phyloP scores from a whole-genome alignment of 2,329 filamentous ascomycete species.

The Aureobasidium subglaciale region DNA sequence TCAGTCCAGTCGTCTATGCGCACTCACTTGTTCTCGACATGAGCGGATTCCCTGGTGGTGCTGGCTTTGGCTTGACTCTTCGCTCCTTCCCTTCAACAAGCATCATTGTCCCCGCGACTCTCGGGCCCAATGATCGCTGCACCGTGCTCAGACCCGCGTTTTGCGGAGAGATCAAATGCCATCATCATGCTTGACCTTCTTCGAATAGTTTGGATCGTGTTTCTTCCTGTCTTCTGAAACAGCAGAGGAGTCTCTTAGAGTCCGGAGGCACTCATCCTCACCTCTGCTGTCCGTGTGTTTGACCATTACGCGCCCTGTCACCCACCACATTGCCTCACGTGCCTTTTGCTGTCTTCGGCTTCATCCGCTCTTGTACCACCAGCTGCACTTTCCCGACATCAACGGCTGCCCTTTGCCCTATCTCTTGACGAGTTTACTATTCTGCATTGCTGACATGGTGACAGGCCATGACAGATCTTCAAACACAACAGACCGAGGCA shows the following conservation, averaged over 20 bases:
- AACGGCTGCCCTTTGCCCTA: background rate
- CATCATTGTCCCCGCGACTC: constrained; percentile 6
- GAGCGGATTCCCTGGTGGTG: too few relatives aligned
- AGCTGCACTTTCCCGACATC: background rate
- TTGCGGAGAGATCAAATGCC: background rate
- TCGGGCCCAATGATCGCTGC: constrained; percentile 3
- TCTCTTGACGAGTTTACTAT: background rate
- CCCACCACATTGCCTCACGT: background rate
- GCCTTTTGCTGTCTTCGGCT: background rate
- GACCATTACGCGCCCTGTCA: background rate
- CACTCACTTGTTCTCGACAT: background rate
- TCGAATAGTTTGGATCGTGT: background rate
- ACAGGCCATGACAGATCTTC: background rate
- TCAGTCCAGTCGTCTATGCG: constrained; percentile 9
- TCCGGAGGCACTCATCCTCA: background rate
- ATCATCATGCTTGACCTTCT: background rate
- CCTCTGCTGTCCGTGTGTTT: background rate
- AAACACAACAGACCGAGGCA: background rate
- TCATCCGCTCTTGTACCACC: background rate
- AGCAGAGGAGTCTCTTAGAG: too few relatives aligned
- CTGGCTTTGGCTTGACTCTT: background rate
- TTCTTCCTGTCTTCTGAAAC: background rate
- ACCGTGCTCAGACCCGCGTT: background rate
- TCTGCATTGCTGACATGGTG: too few relatives aligned
- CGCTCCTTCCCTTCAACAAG: background rate